Conservation (phyloP, 163 green algal genomes). For the Chlamydomonas reinhardtii region DNA sequence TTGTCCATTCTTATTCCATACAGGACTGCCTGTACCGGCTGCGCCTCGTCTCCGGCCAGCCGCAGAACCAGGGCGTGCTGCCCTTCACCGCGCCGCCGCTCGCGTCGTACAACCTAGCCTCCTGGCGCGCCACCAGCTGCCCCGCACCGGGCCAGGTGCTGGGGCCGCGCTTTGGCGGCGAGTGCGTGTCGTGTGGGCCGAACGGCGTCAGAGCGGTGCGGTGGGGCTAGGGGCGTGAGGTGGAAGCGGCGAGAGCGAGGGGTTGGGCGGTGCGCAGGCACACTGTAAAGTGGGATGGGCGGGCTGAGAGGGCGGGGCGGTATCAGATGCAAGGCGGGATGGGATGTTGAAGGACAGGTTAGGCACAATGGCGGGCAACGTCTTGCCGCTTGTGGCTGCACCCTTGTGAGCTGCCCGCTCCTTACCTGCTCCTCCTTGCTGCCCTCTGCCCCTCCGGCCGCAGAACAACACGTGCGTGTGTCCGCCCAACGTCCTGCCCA, state of each 20-base stretch:
- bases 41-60: background rate
- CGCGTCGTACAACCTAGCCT: constrained; percentile 16
- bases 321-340: no score
- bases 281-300: no score
- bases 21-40: constrained; percentile 30
- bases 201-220: constrained; percentile 7
- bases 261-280: no score
- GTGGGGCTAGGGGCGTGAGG: background rate
- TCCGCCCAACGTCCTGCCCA: constrained; percentile 3
- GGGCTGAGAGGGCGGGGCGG: no score
- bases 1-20: no score
- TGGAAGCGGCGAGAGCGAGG: background rate
- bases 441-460: background rate
- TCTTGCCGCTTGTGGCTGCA: no score
- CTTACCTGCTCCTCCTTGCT: background rate
- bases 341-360: no score
- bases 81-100: constrained; percentile 49
- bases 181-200: constrained; percentile 43
- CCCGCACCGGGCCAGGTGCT: background rate
- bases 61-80: background rate
- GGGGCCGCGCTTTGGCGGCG: constrained; percentile 42
- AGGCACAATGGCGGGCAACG: no score
- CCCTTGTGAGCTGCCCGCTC: no score
- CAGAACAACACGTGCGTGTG: constrained; percentile 34
- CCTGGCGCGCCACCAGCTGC: background rate